Conservation (phyloP, 1,284 basidiomycete genomes). For the Cutaneotrichosporon mucoides region DNA sequence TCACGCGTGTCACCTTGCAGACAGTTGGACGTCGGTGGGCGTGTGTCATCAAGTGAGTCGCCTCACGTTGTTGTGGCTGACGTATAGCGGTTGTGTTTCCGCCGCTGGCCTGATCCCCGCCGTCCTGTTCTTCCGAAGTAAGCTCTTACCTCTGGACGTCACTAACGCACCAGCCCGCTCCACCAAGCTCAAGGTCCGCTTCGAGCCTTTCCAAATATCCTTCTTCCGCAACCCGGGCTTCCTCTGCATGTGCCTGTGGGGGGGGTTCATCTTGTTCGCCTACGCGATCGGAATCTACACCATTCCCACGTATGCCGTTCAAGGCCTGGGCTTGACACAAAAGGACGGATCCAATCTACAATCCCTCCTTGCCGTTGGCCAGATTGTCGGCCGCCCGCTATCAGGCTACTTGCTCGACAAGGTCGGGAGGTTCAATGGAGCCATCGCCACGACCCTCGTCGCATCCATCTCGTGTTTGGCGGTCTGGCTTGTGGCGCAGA, state of each 20-base stretch:
- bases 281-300: slow-evolving; percentile 51
- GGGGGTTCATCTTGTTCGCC: slow-evolving; percentile 35
- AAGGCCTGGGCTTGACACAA: slow-evolving; percentile 48
- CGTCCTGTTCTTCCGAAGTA: slow-evolving; percentile 24
- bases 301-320: slow-evolving; percentile 48
- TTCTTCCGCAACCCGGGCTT: slow-evolving; percentile 37
- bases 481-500: slow-evolving; percentile 49
- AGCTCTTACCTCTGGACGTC: neutral
- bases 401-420: slow-evolving; percentile 46
- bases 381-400: slow-evolving; percentile 50
- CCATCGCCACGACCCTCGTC: slow-evolving; percentile 44
- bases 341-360: slow-evolving; percentile 48
- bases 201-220: slow-evolving; percentile 28
- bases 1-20: slow-evolving; percentile 39
- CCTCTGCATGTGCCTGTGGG: slow-evolving; percentile 38
- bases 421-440: slow-evolving; percentile 49
- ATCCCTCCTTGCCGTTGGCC: slow-evolving; percentile 49
- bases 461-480: slow-evolving; percentile 47
- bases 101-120: slow-evolving; percentile 43
- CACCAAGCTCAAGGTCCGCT: slow-evolving; percentile 25
- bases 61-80: slow-evolving; percentile 14
- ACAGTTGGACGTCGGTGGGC: slow-evolving; percentile 40
- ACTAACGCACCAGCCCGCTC: slow-evolving; percentile 22
- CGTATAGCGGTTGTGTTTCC: slow-evolving; percentile 46
- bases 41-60: slow-evolving; percentile 17